Evolutionary conservation across 192 early-diverging fungal species (phyloP), one percentile per base, ranked within the genome.

Genomic region (Tieghemiomyces parasiticus): DNA sequence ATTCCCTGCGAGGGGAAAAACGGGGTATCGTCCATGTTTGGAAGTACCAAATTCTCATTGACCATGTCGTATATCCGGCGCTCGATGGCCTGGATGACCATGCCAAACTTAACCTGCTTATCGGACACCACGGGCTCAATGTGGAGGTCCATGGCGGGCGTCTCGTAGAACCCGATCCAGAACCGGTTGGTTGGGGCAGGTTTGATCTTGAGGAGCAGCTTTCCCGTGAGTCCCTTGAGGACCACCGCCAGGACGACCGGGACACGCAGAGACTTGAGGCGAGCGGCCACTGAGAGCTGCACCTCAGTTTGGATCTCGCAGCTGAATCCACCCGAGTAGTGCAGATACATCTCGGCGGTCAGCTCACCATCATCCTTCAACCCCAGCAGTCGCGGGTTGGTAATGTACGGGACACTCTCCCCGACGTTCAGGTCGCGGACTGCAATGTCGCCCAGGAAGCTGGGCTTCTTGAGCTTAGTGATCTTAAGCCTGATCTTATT

Each of bases 81-180:
- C 65, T 91, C 89, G 55, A 95, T 90, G 8, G 87, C 85, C 62
- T 87, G 83, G 49, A 85, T 84, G n/a, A 95, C 81, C 60, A 84
- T 68, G 6, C 77, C 76, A 16, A 90, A 78, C 60, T 77, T 81
- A 47, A 95, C 80, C 59, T 90, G 79, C 67, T 87, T 86, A 61
- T 92, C 86, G 46, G 83, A 87, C 24, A 95, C 84, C 50, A 90
- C 78, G 3, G 90, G 87, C 54, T 85, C 79, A 30, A 92, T 79
- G 51, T 70, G 74, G 61, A 87, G 76, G 51, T 85, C 76, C 42
- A 95, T 71, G 3, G 75, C 74, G 0, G 90, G 90, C 65, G 81
- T 77, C 38, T 84, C 78, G 58, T 86, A 87, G 59, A 93, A 88
- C 1, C 87, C 92, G 60, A 90, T 67, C 92, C 92, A 95, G 19